These are phyloP conservation scores for Fusarium sp. DNA, from an alignment of 2,329 filamentous ascomycete species.

Conservation along the genomic window DNA sequence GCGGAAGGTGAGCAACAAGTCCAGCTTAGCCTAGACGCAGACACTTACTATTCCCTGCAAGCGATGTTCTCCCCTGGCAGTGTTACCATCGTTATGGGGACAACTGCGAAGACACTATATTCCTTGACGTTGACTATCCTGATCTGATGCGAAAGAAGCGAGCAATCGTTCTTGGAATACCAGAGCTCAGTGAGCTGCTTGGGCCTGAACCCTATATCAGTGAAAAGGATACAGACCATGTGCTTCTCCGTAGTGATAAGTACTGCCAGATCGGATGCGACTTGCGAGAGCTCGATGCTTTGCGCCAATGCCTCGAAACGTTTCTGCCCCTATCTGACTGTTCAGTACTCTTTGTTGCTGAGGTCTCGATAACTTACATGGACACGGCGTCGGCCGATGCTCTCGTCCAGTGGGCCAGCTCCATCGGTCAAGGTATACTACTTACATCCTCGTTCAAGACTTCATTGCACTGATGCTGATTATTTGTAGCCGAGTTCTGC, in stretches of 20 bases:
- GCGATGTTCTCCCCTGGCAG: conserved; percentile 89
- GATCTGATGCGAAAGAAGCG: conserved; percentile 82
- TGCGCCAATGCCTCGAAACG: conserved; percentile 70
- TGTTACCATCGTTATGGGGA: conserved; percentile 76
- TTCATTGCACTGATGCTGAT: conserved; percentile 20
- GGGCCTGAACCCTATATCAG: conserved; percentile 49
- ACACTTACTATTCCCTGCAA: conserved; percentile 52
- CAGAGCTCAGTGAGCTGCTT: conserved; percentile 63
- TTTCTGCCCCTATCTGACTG: conserved; percentile 70
- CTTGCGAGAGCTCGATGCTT: conserved; percentile 72
- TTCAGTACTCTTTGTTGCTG: conserved; percentile 83
- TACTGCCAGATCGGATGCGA: conserved; percentile 89
- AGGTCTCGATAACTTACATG: conserved; percentile 95
- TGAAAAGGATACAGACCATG: conserved; percentile 54
- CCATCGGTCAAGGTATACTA: conserved; percentile 71
- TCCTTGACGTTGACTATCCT: conserved; percentile 89
- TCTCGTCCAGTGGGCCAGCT: conserved; percentile 82
- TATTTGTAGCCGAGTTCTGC: conserved; percentile 75
- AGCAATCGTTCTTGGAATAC: conserved; percentile 72
- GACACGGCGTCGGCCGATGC: conserved; percentile 77
- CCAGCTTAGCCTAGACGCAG: background rate
- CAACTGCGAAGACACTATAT: conserved; percentile 69
- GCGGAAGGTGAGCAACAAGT: conserved; percentile 79
- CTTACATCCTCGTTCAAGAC: conserved; percentile 42
- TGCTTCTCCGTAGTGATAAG: conserved; percentile 74